These are phyloP conservation scores for Aristolochia contorta DNA, from an alignment of 164 flowering plant genomes.

Conservation along the genomic window DNA sequence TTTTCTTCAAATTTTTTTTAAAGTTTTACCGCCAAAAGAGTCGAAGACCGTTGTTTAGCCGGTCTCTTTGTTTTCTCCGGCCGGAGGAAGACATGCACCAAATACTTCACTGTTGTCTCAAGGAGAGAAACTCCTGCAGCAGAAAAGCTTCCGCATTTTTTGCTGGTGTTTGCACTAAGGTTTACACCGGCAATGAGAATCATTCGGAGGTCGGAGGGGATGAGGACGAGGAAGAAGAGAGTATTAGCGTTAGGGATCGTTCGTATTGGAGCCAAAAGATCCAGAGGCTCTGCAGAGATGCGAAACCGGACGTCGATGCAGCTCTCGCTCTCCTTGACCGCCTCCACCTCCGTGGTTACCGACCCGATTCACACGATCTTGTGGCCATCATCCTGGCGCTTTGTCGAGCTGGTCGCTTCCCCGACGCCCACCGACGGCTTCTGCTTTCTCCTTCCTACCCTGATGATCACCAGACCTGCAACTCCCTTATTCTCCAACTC, in stretches of 20 bases:
- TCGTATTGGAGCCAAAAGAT: constrained; percentile 52
- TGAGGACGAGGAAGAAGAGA: constrained; percentile 11
- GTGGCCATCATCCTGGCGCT: constrained; percentile 69
- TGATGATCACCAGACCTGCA: constrained; percentile 77
- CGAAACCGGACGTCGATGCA: constrained; percentile 33
- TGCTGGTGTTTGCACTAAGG: too few relatives aligned
- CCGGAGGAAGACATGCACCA: too few relatives aligned
- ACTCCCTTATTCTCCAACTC: constrained; percentile 70
- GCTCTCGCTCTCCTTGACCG: constrained; percentile 56
- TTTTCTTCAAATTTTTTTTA: too few relatives aligned
- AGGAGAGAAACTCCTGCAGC: too few relatives aligned
- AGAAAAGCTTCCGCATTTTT: too few relatives aligned
- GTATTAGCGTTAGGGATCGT: constrained; percentile 18
- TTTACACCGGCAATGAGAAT: too few relatives aligned
- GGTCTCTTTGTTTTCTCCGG: too few relatives aligned
- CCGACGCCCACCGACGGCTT: constrained; percentile 68
- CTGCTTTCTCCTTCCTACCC: constrained; percentile 34
- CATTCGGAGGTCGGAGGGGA: not conserved
- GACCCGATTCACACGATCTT: constrained; percentile 53
- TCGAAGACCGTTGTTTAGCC: too few relatives aligned
- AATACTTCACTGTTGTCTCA: too few relatives aligned
- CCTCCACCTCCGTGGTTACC: constrained; percentile 54
- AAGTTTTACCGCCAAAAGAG: too few relatives aligned
- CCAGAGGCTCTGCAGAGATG: constrained; percentile 48
- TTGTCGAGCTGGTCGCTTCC: constrained; percentile 48